Evolutionary conservation across 345 rosid species (phyloP), one percentile per base, ranked within the genome.

Genomic region (Eutrema heterophyllum): DNA sequence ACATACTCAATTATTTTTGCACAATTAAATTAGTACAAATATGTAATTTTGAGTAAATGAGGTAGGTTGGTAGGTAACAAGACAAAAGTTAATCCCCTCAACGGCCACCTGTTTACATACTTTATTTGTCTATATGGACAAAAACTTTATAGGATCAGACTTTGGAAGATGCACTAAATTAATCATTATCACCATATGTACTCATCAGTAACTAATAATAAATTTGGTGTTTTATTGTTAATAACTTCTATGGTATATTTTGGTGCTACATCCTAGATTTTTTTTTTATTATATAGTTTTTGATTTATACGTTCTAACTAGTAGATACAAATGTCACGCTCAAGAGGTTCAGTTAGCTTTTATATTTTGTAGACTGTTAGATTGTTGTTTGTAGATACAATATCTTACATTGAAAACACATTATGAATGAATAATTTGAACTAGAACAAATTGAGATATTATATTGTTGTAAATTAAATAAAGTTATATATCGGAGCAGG

Each of bases 21-120:
- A 15, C 44, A 7, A 35, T 10, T 30, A 52, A 9, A 14, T 32
- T 64, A 73, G 49, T 30, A 64, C 4, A 53, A 32, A 14, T 0
- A 52, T 72, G 54, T 41, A 53, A 33, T 7, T 7, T 21, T 41
- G 48, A 41, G 55, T 72, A 64, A 64, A 64, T 64, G 69, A 56
- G 16, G 71, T 66, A 52, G 64, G 76, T 39, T 52, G 53, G 70
- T 72, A 66, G 71, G 78, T 73, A 64, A 50, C 59, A 56, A 36
- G 67, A 64, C 33, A 35, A 45, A 55, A 66, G 57, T 64, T 55
- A 64, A 44, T 45, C 32, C 49, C 35, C 27, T 65, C 77, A 64
- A 55, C 65, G 57, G 58, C 77, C 49, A 73, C 71, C 71, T 73
- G 59, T 65, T 45, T 35, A 11, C 77, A 35, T 63, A 57, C 72